Conservation (phyloP, 73 alveolate species). For the Tetrahymena malaccensis region DNA sequence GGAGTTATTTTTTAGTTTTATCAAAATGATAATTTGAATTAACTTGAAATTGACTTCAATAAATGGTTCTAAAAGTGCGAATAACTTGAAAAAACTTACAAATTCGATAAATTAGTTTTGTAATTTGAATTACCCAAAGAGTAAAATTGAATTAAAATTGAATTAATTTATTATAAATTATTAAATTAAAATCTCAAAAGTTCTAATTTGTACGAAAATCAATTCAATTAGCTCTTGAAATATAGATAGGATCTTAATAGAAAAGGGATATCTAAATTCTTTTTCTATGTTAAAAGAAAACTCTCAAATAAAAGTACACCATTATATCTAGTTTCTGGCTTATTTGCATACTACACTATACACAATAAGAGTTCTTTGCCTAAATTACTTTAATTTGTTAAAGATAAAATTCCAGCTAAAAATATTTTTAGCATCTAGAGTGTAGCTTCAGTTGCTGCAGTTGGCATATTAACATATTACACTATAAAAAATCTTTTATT, state of each 20-base stretch:
- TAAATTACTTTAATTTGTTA: no score
- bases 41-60: not conserved
- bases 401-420: not conserved
- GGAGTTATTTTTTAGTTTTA: not conserved
- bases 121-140: not conserved
- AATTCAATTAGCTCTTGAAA: not conserved
- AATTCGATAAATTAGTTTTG: not conserved
- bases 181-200: not conserved
- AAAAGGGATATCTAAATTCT: not conserved
- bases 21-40: not conserved
- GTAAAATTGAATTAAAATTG: not conserved
- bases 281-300: not conserved
- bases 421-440: no score
- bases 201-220: not conserved
- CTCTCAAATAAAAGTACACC: not conserved
- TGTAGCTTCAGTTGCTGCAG: not conserved
- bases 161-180: not conserved
- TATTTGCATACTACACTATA: not conserved
- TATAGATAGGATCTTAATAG: not conserved
- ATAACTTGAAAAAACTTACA: not conserved
- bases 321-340: not conserved
- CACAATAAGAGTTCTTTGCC: not conserved
- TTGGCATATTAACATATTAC: not conserved
- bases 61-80: not conserved
- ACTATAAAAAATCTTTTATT: not conserved